These are phyloP conservation scores for Zalaria sp. DNA, from an alignment of 2,329 filamentous ascomycete species.

Conservation along the genomic window DNA sequence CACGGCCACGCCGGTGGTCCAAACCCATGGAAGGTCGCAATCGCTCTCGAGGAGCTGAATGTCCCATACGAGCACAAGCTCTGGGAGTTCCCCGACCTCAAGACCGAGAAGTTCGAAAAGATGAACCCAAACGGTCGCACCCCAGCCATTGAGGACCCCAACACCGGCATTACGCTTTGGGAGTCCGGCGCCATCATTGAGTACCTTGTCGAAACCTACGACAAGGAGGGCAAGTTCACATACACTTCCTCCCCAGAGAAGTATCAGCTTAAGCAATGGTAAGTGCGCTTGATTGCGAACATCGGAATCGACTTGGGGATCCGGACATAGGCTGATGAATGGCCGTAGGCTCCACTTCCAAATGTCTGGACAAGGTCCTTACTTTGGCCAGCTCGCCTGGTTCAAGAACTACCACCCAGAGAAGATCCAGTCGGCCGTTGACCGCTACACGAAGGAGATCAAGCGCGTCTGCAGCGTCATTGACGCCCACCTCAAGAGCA, in stretches of 20 bases:
- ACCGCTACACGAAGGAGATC: slow-evolving; percentile 34
- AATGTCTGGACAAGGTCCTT: slow-evolving; percentile 29
- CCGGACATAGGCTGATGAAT: not conserved
- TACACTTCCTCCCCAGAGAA: slow-evolving; percentile 23
- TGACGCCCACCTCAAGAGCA: slow-evolving; percentile 23
- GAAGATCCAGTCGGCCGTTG: slow-evolving; percentile 29
- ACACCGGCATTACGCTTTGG: slow-evolving; percentile 27
- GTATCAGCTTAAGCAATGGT: slow-evolving; percentile 25
- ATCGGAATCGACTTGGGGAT: slow-evolving; percentile 10
- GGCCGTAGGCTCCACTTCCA: slow-evolving; percentile 20
- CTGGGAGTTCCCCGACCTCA: slow-evolving; percentile 24
- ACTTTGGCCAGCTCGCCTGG: slow-evolving; percentile 28
- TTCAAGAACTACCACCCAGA: slow-evolving; percentile 25
- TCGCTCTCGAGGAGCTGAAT: slow-evolving; percentile 30
- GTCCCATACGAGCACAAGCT: slow-evolving; percentile 24
- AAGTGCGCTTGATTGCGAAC: not conserved
- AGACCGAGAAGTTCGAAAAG: slow-evolving; percentile 22
- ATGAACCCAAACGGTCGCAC: slow-evolving; percentile 29
- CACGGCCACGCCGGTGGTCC: slow-evolving; percentile 13
- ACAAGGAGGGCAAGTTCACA: slow-evolving; percentile 26
- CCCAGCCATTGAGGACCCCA: slow-evolving; percentile 33
- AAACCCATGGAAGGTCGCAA: slow-evolving; percentile 30
- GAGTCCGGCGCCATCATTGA: slow-evolving; percentile 18
- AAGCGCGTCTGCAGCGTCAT: slow-evolving; percentile 32
- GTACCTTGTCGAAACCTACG: slow-evolving; percentile 27